Evolutionary conservation across 805 yeast genomes (phyloP), one percentile per base, ranked within the genome.

Genomic region (Schwanniomyces polymorphus): DNA sequence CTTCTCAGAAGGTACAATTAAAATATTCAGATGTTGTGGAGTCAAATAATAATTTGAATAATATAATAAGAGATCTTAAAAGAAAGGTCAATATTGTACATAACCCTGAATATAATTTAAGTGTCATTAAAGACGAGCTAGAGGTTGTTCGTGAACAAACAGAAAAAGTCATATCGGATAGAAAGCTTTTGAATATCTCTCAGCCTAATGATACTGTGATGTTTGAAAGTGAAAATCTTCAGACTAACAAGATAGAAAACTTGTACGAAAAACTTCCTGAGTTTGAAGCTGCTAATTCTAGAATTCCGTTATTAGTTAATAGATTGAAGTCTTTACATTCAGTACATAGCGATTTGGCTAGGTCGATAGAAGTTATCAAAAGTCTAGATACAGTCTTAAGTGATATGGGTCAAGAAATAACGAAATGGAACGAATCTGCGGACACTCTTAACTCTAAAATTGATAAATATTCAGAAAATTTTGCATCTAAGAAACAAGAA

Each of bases 81-180:
- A 57, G 76, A 3, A 70, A 67, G 48, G 55, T 68, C 12, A 61
- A 63, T 28, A 61, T 72, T 14, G 55, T 72, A 10, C 55, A 64
- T 45, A 68, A 68, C 43, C 76, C 76, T 1, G 70, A 67, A 26
- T 63, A 57, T 47, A 60, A 60, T 11, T 38, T 68, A 29, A 58
- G 46, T 11, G 47, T 47, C 21, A 49, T 70, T 28, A 61, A 65
- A 39, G 46, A 50, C 8, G 62, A 64, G 17, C 54, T 72, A 7
- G 42, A 51, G 9, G 44, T 47, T n/a, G 45, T 69, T 27, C 57
- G 57, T 18, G 52, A 54, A 35, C 66, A 64, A 14, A 49, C 61
- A 16, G 75, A 70, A 21, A 49, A 55, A 10, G 46, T 62, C 27
- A 54, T 52, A 1, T 50, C 65, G 5, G 54, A 49, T 26, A 52